A percentile compares a stretch with the other conserved stretches of the same genome.
Evolutionary conservation across 164 flowering plant genomes (phyloP).

Genomic region (Taxillus chinensis): DNA sequence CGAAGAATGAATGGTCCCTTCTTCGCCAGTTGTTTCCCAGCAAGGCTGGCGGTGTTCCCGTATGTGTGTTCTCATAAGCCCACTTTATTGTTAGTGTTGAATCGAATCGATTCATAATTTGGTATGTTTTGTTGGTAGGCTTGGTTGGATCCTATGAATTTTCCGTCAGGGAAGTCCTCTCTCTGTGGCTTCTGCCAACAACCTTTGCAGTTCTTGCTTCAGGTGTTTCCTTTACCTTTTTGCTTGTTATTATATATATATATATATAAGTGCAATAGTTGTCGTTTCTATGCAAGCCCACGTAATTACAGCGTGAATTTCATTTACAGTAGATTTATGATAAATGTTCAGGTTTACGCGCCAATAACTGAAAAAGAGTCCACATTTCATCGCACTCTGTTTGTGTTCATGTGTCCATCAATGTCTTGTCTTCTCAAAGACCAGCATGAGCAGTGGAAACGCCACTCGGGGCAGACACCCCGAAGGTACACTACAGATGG

Average conservation of each 20-base stretch:
- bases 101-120: neutral
- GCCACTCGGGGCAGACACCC: slow-evolving; percentile 34
- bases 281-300: neutral
- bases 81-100: neutral
- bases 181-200: slow-evolving; percentile 64
- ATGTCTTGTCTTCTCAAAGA: slow-evolving; percentile 72
- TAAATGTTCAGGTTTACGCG: slow-evolving; percentile 54
- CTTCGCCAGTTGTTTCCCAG: slow-evolving; percentile 70
- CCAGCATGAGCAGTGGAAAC: slow-evolving; percentile 81
- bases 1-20: slow-evolving; percentile 39
- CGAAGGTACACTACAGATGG: slow-evolving; percentile 45
- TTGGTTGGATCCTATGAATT: slow-evolving; percentile 78
- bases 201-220: slow-evolving; percentile 81
- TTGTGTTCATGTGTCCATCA: slow-evolving; percentile 79
- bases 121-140: slow-evolving; percentile 33
- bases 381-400: slow-evolving; percentile 72
- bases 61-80: slow-evolving; percentile 11
- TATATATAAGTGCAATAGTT: neutral
- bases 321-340: no score
- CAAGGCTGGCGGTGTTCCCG: slow-evolving; percentile 88
- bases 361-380: slow-evolving; percentile 51
- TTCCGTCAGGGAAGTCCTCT: slow-evolving; percentile 50
- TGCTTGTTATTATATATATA: neutral
- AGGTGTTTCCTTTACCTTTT: slow-evolving; percentile 31
- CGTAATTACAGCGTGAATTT: no score